phyloP scores from a whole-genome alignment of 306 rosid species.

The Lathyrus oleraceus region DNA sequence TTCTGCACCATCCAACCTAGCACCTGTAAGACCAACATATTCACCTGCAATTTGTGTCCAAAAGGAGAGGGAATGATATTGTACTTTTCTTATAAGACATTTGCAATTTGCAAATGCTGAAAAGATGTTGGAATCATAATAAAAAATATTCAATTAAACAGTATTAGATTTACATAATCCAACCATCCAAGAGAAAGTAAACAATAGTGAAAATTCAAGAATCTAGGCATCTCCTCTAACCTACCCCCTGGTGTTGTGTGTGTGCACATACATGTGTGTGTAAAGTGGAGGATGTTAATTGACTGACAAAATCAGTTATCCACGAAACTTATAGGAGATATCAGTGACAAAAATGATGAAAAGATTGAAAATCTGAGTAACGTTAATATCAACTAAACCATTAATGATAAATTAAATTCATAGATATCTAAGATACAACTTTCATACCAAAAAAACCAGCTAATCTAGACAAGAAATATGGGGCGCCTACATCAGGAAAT shows the following conservation, averaged over 20 bases:
- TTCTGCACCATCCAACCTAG: constrained; percentile 95
- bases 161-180: constrained; percentile 11
- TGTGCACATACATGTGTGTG: neutral
- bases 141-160: constrained; percentile 7
- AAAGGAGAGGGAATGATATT: neutral
- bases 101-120: constrained; percentile 30
- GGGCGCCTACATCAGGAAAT: constrained; percentile 93
- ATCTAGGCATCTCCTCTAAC: neutral
- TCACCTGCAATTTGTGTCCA: constrained; percentile 72
- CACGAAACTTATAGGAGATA: constrained; percentile 18
- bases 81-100: constrained; percentile 8
- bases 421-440: constrained; percentile 28
- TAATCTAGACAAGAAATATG: constrained; percentile 89
- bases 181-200: constrained; percentile 21
- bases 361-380: constrained; percentile 25
- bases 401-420: constrained; percentile 22
- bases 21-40: constrained; percentile 85
- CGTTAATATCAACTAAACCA: neutral
- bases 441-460: constrained; percentile 85
- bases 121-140: constrained; percentile 7
- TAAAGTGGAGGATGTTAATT: constrained; percentile 1
- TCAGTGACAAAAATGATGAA: constrained; percentile 1
- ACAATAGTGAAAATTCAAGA: constrained; percentile 20
- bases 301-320: neutral
- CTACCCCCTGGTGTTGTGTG: neutral